These are phyloP conservation scores for Mariannaea elegans DNA, from an alignment of 2,329 filamentous ascomycete species.

Conservation along the genomic window DNA sequence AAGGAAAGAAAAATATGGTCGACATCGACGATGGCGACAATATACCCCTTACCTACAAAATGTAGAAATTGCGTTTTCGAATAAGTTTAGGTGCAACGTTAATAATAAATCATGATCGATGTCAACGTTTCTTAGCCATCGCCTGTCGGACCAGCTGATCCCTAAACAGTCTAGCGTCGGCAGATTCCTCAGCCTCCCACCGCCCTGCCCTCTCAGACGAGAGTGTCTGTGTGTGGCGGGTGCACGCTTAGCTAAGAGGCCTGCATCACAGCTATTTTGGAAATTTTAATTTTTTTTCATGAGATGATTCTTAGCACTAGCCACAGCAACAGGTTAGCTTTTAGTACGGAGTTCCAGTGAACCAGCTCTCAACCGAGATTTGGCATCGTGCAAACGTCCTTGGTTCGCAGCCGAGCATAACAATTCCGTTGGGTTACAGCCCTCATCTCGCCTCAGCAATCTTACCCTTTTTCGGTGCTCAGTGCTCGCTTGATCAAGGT, in stretches of 20 bases:
- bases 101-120: background rate
- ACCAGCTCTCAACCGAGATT: background rate
- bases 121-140: conserved; percentile 9
- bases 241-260: conserved; percentile 14
- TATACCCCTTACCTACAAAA: background rate
- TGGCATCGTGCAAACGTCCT: background rate
- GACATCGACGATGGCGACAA: conserved; percentile 3
- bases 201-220: conserved; percentile 21
- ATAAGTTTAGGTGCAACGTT: conserved; percentile 2
- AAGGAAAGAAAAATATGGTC: background rate
- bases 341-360: too few species aligned
- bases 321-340: too few species aligned
- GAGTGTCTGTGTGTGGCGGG: conserved; percentile 12
- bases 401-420: background rate
- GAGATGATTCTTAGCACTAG: too few species aligned
- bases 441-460: conserved; percentile 2
- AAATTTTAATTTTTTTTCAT: conserved; percentile 9
- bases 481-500: background rate
- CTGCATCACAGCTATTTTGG: too few species aligned
- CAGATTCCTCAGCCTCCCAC: conserved; percentile 30
- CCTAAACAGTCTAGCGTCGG: conserved; percentile 37
- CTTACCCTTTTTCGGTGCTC: background rate
- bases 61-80: background rate
- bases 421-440: background rate
- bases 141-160: conserved; percentile 22